phyloP scores from a whole-genome alignment of 1,284 basidiomycete species.

The Pholiota adiposa region DNA sequence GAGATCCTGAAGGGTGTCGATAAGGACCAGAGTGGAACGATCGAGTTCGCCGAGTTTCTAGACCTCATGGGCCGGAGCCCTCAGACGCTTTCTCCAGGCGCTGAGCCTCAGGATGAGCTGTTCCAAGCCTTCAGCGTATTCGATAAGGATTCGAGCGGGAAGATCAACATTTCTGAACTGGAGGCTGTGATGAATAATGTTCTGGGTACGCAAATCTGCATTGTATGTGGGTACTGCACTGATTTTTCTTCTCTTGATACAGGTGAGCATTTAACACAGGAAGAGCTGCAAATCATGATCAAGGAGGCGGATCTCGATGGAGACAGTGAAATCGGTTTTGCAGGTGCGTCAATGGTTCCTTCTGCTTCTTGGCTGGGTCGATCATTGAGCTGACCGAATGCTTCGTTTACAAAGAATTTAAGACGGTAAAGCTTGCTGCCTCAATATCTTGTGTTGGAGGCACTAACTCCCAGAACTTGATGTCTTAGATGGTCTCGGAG shows the following conservation, averaged over 20 bases:
- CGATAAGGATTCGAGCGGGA: slow-evolving; percentile 79
- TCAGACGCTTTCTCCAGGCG: slow-evolving; percentile 11
- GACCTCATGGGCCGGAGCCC: slow-evolving; percentile 86
- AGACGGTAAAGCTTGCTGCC: slow-evolving; percentile 50
- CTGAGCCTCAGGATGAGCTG: slow-evolving; percentile 72
- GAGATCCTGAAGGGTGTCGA: slow-evolving; percentile 88
- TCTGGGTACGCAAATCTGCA: slow-evolving; percentile 29
- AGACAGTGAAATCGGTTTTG: slow-evolving; percentile 89
- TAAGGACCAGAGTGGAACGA: slow-evolving; percentile 77
- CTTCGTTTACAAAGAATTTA: slow-evolving; percentile 56
- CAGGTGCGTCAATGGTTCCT: slow-evolving; percentile 51
- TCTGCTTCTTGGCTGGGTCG: neutral
- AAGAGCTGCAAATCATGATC: slow-evolving; percentile 98
- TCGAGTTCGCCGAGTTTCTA: slow-evolving; percentile 89
- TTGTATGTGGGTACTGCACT: neutral
- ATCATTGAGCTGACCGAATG: neutral
- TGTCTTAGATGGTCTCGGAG: slow-evolving; percentile 7
- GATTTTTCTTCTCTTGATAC: slow-evolving; percentile 5
- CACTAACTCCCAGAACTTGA: neutral
- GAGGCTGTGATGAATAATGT: slow-evolving; percentile 30
- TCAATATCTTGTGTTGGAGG: neutral
- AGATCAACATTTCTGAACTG: slow-evolving; percentile 75
- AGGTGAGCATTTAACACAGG: slow-evolving; percentile 93
- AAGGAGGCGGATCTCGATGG: slow-evolving; percentile 97
- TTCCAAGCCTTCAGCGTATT: slow-evolving; percentile 81